Evolutionary conservation across 192 early-diverging fungal genomes (phyloP).

Genomic region (Coemansia sp.): DNA sequence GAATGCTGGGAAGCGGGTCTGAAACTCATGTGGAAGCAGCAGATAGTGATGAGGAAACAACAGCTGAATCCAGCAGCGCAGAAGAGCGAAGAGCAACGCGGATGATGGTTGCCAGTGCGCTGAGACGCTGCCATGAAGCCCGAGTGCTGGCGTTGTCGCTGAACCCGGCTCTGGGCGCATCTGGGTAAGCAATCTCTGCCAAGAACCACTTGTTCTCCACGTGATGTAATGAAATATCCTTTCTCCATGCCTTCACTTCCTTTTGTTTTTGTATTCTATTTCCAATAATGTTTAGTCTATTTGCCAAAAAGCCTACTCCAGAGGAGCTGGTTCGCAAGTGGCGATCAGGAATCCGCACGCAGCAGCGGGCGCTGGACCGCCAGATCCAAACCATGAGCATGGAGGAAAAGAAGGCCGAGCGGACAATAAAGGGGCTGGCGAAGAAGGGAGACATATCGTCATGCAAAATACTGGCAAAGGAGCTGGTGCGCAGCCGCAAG

Average conservation of each 20-base stretch:
- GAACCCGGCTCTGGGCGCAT: not conserved
- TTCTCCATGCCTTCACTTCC: not conserved
- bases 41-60: slow-evolving; percentile 5
- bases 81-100: slow-evolving; percentile 39
- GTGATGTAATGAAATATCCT: not conserved
- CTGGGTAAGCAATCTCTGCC: not conserved
- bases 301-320: slow-evolving; percentile 44
- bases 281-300: slow-evolving; percentile 11
- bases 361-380: slow-evolving; percentile 85
- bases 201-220: not conserved
- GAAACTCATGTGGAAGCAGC: not conserved
- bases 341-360: slow-evolving; percentile 73
- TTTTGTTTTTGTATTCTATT: not conserved
- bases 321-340: slow-evolving; percentile 84
- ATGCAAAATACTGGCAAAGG: slow-evolving; percentile 77
- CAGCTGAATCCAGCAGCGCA: not conserved
- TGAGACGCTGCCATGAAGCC: slow-evolving; percentile 45
- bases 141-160: slow-evolving; percentile 16
- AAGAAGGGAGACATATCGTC: slow-evolving; percentile 77
- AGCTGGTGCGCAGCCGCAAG: slow-evolving; percentile 73
- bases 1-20: not conserved
- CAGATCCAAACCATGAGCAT: slow-evolving; percentile 72
- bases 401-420: slow-evolving; percentile 84
- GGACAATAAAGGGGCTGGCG: slow-evolving; percentile 76
- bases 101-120: slow-evolving; percentile 34